Evolutionary conservation across 148 eudicot species (phyloP).

Genomic region (Tetragonia tetragonoides): DNA sequence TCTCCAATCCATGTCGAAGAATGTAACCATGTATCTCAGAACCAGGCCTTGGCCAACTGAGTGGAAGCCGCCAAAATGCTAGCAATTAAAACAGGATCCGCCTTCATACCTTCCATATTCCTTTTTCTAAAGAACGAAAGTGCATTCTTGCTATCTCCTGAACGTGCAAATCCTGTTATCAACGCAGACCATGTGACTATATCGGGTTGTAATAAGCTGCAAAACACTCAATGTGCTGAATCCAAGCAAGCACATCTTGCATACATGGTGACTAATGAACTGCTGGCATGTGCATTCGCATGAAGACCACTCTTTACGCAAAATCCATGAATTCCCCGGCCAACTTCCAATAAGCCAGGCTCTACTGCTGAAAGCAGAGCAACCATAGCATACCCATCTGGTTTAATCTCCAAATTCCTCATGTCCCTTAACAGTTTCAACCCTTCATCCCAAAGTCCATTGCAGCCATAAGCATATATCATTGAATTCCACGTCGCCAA

Average conservation of each 20-base stretch:
- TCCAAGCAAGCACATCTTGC: conserved; percentile 57
- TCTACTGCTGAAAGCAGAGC: conserved; percentile 52
- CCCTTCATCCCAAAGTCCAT: conserved; percentile 54
- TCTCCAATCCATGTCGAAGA: conserved; percentile 56
- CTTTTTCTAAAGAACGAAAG: conserved; percentile 46
- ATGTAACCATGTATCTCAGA: conserved; percentile 69
- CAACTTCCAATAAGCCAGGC: conserved; percentile 42
- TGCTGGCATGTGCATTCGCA: conserved; percentile 51
- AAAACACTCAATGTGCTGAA: conserved; percentile 55
- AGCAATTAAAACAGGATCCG: conserved; percentile 62
- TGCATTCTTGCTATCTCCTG: conserved; percentile 39
- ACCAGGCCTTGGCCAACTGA: conserved; percentile 56
- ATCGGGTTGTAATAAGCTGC: conserved; percentile 49
- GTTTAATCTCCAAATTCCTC: conserved; percentile 41
- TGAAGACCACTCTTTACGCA: conserved; percentile 59
- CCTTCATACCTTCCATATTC: conserved; percentile 45
- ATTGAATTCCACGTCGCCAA: conserved; percentile 73
- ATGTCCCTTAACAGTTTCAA: conserved; percentile 41
- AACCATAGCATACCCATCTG: conserved; percentile 79
- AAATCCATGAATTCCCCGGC: conserved; percentile 58
- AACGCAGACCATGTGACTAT: conserved; percentile 78
- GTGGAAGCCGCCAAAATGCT: conserved; percentile 54
- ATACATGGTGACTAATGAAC: conserved; percentile 75
- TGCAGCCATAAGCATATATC: conserved; percentile 54
- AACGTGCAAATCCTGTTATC: conserved; percentile 65